phyloP scores from a whole-genome alignment of 768 basidiomycete genomes.

The Obba rivulosa region DNA sequence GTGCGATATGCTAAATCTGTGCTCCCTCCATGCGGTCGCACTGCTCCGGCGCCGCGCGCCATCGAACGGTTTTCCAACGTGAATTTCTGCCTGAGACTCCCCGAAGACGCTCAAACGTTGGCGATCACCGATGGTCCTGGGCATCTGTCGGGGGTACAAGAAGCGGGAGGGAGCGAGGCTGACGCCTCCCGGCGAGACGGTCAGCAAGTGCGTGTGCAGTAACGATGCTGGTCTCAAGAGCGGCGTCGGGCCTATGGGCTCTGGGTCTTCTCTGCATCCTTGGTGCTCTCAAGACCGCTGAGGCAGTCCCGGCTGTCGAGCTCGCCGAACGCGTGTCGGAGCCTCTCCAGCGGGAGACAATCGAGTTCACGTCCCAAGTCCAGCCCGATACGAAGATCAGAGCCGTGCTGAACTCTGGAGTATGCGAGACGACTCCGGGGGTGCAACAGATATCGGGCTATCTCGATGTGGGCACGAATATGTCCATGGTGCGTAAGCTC shows the following conservation, averaged over 20 bases:
- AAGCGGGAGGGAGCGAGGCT: no score
- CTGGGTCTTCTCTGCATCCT: no score
- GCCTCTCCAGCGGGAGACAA: not conserved
- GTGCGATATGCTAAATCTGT: no score
- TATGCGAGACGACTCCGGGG: slow-evolving; percentile 61
- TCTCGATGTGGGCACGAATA: slow-evolving; percentile 48
- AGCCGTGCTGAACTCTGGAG: slow-evolving; percentile 52
- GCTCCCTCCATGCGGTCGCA: no score
- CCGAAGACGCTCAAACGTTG: not conserved
- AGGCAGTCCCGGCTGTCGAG: not conserved
- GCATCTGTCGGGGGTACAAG: no score
- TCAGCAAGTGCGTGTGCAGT: no score
- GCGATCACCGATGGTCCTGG: no score
- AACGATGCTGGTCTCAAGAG: no score
- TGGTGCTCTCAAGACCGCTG: not conserved
- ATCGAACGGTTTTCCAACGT: slow-evolving; percentile 18
- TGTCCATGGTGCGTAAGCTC: slow-evolving; percentile 44
- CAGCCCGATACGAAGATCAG: slow-evolving; percentile 30
- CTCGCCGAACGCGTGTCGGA: not conserved
- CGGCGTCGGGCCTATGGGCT: no score
- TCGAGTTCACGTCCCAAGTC: slow-evolving; percentile 15
- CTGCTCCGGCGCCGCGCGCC: no score
- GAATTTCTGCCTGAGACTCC: slow-evolving; percentile 8
- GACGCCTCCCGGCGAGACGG: no score
- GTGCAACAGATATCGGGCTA: slow-evolving; percentile 61